Base-by-base conservation (phyloP, 192 early-diverging fungal species). In the Backusella tarrabulga region DNA sequence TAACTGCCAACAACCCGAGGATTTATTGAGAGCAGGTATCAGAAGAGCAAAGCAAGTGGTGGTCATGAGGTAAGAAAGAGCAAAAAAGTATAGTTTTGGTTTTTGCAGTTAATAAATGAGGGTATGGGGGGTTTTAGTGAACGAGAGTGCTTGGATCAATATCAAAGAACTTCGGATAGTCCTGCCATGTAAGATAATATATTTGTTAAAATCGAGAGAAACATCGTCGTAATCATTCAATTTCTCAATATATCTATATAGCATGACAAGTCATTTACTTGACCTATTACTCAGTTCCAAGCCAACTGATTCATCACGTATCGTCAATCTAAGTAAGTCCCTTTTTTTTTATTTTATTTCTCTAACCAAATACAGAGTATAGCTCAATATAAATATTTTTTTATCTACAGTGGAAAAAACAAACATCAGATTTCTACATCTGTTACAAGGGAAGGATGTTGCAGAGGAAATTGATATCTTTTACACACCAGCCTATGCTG, bases 201-300 rank as follows among this genome's bases (percentile, higher is more conserved):
- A 19, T 29, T 50, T 29, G 9, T 71, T 71, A 38, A 21, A n/a
- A 17, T n/a, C 1, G 14, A 12, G 19, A 75, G n/a, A 34, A 1
- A 6, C 21, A 32, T 60, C n/a, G 23, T 60, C 15, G 11, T 77
- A 1, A 36, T 38, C 12, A 44, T 34, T 34, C 19, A 38, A 34
- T 29, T 73, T 32, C 72, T 6, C 23, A 8, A 23, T 77, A 12
- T 71, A 2, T 77, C 12, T 44, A 40, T 66, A 41, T 38, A 88
- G 87, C 42, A 92, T 92, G 91, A 82, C 88, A n/a, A 87, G 87
- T 29, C 88, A 92, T 80, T 76, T 92, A 34, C 85, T 90, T 35
- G 77, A 90, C 70, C 77, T 86, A 36, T 83, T 91, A 29, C 77
- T 88, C 5, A 76, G 81, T 34, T 72, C 86, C 15, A 73, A 75